Evolutionary conservation across 305 asterid species (phyloP).

Genomic region (Fraxinus floribunda): DNA sequence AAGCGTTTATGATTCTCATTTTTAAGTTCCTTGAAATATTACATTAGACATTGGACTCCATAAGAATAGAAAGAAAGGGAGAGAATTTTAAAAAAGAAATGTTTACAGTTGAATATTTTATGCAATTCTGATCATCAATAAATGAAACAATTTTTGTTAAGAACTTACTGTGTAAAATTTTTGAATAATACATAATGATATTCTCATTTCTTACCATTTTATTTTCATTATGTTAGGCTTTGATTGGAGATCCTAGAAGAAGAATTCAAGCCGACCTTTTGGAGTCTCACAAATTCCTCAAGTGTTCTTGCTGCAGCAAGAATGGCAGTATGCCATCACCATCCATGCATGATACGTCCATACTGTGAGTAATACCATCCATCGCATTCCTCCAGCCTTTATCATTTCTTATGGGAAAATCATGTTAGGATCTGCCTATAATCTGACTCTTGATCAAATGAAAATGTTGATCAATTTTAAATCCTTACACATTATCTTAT

Average conservation of each 20-base stretch:
- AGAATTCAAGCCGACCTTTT: conserved; percentile 82
- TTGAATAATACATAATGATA: not conserved
- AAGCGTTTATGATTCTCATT: conserved; percentile 26
- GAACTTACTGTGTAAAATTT: conserved; percentile 5
- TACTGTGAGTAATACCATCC: conserved; percentile 52
- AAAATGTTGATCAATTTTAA: not conserved
- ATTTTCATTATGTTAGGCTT: conserved; percentile 49
- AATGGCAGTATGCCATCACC: conserved; percentile 42
- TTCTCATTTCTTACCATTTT: conserved; percentile 8
- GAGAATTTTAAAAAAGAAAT: not conserved
- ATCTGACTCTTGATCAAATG: not conserved
- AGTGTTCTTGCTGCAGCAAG: conserved; percentile 78
- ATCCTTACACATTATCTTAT: not conserved
- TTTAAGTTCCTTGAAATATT: not conserved
- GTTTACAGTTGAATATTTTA: not conserved
- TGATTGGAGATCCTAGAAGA: conserved; percentile 95
- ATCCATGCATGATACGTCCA: conserved; percentile 78
- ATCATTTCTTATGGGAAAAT: not conserved
- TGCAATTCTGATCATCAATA: not conserved
- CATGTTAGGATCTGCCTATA: not conserved
- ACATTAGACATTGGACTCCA: not conserved
- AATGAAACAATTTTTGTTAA: not conserved
- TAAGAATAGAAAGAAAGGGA: not conserved
- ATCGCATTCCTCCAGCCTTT: not conserved
- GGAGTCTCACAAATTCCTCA: conserved; percentile 62